Evolutionary conservation across 139 green algal genomes (phyloP).

Genomic region (Axilococcus clingmanii): DNA sequence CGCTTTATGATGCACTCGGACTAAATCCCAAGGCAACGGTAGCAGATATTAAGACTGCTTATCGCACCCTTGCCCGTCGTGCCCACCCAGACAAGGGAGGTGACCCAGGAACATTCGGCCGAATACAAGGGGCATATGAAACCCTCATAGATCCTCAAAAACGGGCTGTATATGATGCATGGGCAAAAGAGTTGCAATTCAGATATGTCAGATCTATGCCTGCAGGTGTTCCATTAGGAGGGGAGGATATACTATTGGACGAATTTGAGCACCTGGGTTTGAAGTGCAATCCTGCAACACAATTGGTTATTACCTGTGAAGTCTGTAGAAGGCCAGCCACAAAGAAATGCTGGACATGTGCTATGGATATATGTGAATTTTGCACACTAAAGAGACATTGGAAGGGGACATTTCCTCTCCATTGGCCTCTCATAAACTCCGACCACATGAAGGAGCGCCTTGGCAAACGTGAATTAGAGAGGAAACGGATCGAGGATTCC

Average conservation of each 20-base stretch:
- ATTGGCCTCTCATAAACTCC: slow-evolving; percentile 70
- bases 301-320: slow-evolving; percentile 83
- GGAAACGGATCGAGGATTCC: slow-evolving; percentile 64
- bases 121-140: slow-evolving; percentile 50
- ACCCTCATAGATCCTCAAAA: slow-evolving; percentile 42
- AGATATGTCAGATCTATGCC: slow-evolving; percentile 26
- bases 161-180: slow-evolving; percentile 56
- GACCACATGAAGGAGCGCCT: slow-evolving; percentile 53
- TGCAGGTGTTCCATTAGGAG: slow-evolving; percentile 24
- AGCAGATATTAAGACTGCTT: slow-evolving; percentile 48
- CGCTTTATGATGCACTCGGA: slow-evolving; percentile 29
- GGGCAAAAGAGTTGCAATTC: slow-evolving; percentile 49
- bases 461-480: slow-evolving; percentile 60
- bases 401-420: slow-evolving; percentile 53
- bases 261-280: slow-evolving; percentile 51
- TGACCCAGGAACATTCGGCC: slow-evolving; percentile 29
- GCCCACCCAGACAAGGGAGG: slow-evolving; percentile 81
- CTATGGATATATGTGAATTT: slow-evolving; percentile 72
- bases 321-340: slow-evolving; percentile 71
- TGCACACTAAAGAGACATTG: slow-evolving; percentile 73
- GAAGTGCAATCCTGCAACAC: slow-evolving; percentile 31
- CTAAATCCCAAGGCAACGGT: slow-evolving; percentile 15
- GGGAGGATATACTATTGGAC: slow-evolving; percentile 65
- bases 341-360: slow-evolving; percentile 61
- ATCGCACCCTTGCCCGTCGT: slow-evolving; percentile 37